Evolutionary conservation across 371 early-diverging fungal genomes (phyloP).

Genomic region (Globomyces sp.): DNA sequence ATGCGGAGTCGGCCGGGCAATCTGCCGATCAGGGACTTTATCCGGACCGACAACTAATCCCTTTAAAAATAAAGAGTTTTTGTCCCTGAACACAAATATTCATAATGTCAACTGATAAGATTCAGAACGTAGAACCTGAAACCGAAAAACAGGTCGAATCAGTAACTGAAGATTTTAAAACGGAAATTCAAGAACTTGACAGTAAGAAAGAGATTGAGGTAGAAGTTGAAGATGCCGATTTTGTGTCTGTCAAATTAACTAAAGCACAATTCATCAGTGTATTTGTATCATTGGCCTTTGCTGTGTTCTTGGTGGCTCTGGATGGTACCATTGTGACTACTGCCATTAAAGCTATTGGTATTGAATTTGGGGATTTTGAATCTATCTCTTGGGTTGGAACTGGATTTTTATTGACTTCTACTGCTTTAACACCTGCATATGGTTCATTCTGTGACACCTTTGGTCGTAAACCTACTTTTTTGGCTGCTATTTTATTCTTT

Average conservation of each 20-base stretch:
- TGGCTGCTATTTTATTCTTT: slow-evolving; percentile 61
- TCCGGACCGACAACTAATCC: too few relatives aligned
- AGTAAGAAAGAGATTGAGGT: neutral
- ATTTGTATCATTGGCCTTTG: slow-evolving; percentile 37
- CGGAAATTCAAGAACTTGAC: too few relatives aligned
- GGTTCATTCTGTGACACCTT: slow-evolving; percentile 36
- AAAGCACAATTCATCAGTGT: slow-evolving; percentile 16
- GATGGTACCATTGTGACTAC: slow-evolving; percentile 74
- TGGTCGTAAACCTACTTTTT: slow-evolving; percentile 60
- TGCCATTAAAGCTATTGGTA: slow-evolving; percentile 32
- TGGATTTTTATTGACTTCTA: slow-evolving; percentile 32
- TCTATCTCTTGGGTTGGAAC: slow-evolving; percentile 60
- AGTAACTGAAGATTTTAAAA: too few relatives aligned
- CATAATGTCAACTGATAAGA: too few relatives aligned
- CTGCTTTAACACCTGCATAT: slow-evolving; percentile 25
- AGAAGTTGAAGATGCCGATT: slow-evolving; percentile 8
- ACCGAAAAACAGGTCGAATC: too few relatives aligned
- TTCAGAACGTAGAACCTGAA: too few relatives aligned
- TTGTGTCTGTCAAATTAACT: slow-evolving; percentile 19
- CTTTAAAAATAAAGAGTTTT: too few relatives aligned
- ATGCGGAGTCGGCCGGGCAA: too few relatives aligned
- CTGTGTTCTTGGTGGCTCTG: slow-evolving; percentile 63
- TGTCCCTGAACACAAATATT: too few relatives aligned
- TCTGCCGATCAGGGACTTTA: too few relatives aligned
- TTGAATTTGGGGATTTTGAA: slow-evolving; percentile 53